Evolutionary conservation across 2,329 filamentous ascomycete species (phyloP).

Genomic region (Colletotrichum aenigma): DNA sequence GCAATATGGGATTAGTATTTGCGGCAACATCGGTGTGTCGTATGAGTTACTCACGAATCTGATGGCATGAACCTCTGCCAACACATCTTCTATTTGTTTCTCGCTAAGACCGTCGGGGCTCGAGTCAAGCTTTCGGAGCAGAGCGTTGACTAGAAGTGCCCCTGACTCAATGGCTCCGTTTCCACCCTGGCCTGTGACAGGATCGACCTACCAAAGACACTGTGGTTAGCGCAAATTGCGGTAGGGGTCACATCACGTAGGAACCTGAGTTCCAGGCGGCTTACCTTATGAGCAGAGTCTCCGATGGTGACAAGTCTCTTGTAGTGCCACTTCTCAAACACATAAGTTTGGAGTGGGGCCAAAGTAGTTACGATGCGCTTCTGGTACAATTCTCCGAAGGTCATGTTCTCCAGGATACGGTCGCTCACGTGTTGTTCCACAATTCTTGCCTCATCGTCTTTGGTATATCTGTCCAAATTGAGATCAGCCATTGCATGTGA

Average conservation of each 20-base stretch:
- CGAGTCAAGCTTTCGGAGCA: not conserved
- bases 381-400: slow-evolving; percentile 33
- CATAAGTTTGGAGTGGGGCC: slow-evolving; percentile 29
- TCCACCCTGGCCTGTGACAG: slow-evolving; percentile 26
- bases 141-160: slow-evolving; percentile 23
- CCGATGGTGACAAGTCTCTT: slow-evolving; percentile 42
- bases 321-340: slow-evolving; percentile 41
- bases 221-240: not conserved
- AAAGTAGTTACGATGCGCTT: slow-evolving; percentile 30
- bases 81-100: not conserved
- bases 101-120: not conserved
- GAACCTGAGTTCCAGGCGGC: rapidly evolving
- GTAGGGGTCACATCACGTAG: rapidly evolving
- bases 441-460: slow-evolving; percentile 32
- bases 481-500: rapidly evolving
- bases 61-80: not conserved
- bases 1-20: not conserved
- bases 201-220: slow-evolving; percentile 20
- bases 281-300: slow-evolving; percentile 46
- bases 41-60: not conserved
- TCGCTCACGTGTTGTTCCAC: slow-evolving; percentile 24
- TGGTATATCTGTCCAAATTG: slow-evolving; percentile 26
- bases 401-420: slow-evolving; percentile 26
- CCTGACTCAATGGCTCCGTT: slow-evolving; percentile 28
- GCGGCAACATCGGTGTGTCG: not conserved